phyloP scores from a whole-genome alignment of 495 filamentous ascomycete genomes.

The Aspergillus mulundensis region DNA sequence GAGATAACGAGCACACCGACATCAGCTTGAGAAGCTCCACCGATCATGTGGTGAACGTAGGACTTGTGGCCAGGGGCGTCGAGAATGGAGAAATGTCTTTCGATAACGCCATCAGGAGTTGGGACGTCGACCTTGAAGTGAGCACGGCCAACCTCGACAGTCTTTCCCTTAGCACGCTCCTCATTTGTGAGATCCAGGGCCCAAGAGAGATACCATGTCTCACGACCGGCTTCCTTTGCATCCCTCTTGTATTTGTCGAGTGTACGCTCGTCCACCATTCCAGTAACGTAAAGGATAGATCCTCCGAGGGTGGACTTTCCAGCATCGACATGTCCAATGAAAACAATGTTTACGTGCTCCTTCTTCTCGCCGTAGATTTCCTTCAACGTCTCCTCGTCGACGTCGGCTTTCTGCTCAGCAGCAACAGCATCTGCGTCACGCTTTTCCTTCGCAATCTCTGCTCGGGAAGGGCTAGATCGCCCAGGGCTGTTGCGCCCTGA shows the following conservation, averaged over 20 bases:
- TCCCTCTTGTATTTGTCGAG: conserved; percentile 97
- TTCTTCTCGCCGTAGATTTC: conserved; percentile 88
- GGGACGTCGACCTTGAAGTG: conserved; percentile 90
- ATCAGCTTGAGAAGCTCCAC: conserved; percentile 93
- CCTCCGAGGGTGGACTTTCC: conserved; percentile 96
- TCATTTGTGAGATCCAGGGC: conserved; percentile 94
- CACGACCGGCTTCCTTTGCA: conserved; percentile 91
- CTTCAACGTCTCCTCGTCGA: conserved; percentile 85
- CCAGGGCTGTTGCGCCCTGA: conserved; percentile 74
- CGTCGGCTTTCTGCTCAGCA: conserved; percentile 81
- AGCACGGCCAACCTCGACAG: conserved; percentile 92
- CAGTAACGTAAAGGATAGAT: conserved; percentile 83
- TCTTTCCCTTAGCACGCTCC: conserved; percentile 95
- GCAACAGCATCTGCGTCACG: conserved; percentile 80
- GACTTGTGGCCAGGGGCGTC: conserved; percentile 97
- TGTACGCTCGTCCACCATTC: conserved; percentile 98
- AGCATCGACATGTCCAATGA: conserved; percentile 97
- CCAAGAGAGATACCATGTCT: conserved; percentile 99
- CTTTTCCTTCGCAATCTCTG: conserved; percentile 46
- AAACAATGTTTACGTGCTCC: conserved; percentile 97
- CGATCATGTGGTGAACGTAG: conserved; percentile 94
- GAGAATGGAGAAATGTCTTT: conserved; percentile 74
- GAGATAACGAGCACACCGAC: conserved; percentile 95
- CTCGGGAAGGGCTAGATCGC: conserved; percentile 44
- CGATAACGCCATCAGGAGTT: conserved; percentile 40